Evolutionary conservation across 345 rosid species (phyloP), one percentile per base, ranked within the genome.

Genomic region (Lenwebbia sp.): DNA sequence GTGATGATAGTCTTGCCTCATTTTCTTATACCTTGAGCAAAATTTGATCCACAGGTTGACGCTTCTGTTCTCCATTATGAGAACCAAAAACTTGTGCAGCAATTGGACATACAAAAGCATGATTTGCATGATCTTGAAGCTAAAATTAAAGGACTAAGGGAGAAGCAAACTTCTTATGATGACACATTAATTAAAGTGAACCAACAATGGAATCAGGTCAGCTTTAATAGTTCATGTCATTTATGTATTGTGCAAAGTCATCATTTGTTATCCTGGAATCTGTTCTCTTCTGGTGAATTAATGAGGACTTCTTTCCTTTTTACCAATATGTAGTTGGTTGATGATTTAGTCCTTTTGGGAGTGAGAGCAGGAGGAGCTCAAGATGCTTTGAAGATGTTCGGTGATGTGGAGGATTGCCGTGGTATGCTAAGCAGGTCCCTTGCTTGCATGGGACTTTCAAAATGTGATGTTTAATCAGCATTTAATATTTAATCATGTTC

Each of bases 41-140:
- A 33, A 70, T 33, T 70, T 49, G 55, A 76, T 26, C 86, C 76
- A 37, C 90, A 97, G 99, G 94, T 92, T 86, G 98, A 95, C 78
- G 94, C 96, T 10, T 90, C 94, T 3, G 94, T 90, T 92, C 95
- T 97, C 75, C 99, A 94, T 85, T 87, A 89, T 62, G 96, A 96
- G 91, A 97, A 97, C 91, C 98, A 97, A 90, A 93, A 91, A 87
- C 94, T 96, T 5, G 96, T 95, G 28, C 98, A 94, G 90, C 96
- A 94, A 60, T 89, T 94, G 84, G 98, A 96, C n/a, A 17, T 84
- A 54, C 96, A 95, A 88, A 97, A 94, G 92, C 93, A 93, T 40
- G 94, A 92, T 85, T 87, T 97, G 87, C 94, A 89, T 87, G 93
- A 88, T 85, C 94, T 96, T 88, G 95, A 94, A 86, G 85, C 88